Evolutionary conservation across 164 flowering plant genomes (phyloP).

Genomic region (Tetrastigma voinierianum): DNA sequence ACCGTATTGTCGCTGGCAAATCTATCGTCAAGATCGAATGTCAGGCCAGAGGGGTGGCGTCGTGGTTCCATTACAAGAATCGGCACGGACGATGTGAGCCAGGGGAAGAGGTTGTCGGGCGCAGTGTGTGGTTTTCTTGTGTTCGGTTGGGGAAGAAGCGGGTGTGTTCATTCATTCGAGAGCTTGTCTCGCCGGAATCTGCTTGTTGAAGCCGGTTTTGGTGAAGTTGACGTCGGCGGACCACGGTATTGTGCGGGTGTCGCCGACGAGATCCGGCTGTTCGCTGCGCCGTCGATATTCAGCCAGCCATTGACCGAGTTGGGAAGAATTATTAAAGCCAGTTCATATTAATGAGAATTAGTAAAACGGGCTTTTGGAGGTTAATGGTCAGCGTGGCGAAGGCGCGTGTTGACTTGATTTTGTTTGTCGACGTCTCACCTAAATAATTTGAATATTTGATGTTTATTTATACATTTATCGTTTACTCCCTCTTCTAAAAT

Average conservation of each 20-base stretch:
- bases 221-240: background rate
- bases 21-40: background rate
- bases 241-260: background rate
- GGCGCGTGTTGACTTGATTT: too few species aligned
- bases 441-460: too few species aligned
- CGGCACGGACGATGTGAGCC: background rate
- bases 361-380: too few species aligned
- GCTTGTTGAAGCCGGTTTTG: background rate
- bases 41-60: background rate
- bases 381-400: too few species aligned
- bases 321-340: too few species aligned
- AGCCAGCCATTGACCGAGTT: too few species aligned
- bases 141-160: background rate
- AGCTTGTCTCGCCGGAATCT: background rate
- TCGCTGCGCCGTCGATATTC: too few species aligned
- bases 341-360: too few species aligned
- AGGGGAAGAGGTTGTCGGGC: background rate
- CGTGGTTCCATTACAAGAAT: background rate
- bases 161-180: background rate
- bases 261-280: too few species aligned
- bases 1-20: background rate
- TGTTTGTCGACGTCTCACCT: too few species aligned
- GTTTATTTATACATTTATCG: too few species aligned
- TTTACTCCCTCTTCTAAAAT: too few species aligned
- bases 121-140: background rate